phyloP scores from a whole-genome alignment of 495 filamentous ascomycete species.

The Penicillium crystallinum region DNA sequence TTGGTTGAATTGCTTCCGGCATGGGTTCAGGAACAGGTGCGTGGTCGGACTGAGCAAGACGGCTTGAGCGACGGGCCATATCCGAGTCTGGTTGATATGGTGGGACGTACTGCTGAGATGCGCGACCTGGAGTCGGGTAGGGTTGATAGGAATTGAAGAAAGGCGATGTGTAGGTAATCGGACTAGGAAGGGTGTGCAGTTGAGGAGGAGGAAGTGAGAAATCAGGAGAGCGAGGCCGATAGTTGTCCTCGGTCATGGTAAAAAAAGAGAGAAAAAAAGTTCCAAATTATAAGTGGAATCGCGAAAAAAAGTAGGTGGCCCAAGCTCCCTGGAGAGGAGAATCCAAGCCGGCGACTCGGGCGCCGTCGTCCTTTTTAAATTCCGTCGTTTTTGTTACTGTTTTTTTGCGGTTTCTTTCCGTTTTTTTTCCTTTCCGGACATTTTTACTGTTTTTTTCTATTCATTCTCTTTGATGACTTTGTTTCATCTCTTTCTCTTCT shows the following conservation, averaged over 20 bases:
- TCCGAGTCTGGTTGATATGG: slow-evolving; percentile 24
- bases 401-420: slow-evolving; percentile 15
- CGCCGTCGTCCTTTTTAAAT: slow-evolving; percentile 31
- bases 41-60: slow-evolving; percentile 33
- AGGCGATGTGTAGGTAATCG: slow-evolving; percentile 37
- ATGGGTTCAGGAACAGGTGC: slow-evolving; percentile 20
- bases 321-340: slow-evolving; percentile 15
- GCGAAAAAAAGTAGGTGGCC: slow-evolving; percentile 13
- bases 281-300: slow-evolving; percentile 3
- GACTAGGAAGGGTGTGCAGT: slow-evolving; percentile 28
- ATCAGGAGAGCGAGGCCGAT: slow-evolving; percentile 28
- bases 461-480: slow-evolving; percentile 1
- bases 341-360: slow-evolving; percentile 9
- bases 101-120: slow-evolving; percentile 36
- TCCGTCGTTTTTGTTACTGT: slow-evolving; percentile 3
- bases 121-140: slow-evolving; percentile 20
- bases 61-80: slow-evolving; percentile 45
- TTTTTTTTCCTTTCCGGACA: too few relatives aligned
- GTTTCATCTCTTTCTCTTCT: slow-evolving; percentile 2
- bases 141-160: slow-evolving; percentile 35
- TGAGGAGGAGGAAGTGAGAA: slow-evolving; percentile 17
- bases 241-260: slow-evolving; percentile 28
- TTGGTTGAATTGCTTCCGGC: slow-evolving; percentile 15
- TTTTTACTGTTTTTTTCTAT: slow-evolving; percentile 5
- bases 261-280: slow-evolving; percentile 1